Conservation (phyloP, 192 early-diverging fungal genomes). For the Podochytrium sp. region DNA sequence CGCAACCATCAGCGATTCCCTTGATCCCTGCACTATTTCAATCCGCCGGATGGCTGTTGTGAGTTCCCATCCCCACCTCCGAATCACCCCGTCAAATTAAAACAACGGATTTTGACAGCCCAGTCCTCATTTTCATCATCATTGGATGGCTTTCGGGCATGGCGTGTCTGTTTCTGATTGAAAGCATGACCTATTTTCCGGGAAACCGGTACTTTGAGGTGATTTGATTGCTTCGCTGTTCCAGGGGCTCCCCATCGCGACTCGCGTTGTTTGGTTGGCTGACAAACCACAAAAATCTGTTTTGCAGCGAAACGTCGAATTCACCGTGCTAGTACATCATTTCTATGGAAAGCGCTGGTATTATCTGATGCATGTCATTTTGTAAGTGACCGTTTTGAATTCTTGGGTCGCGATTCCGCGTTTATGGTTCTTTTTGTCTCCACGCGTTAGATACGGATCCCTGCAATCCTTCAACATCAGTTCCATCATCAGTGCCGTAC, state of each 20-base stretch:
- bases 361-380: slow-evolving; percentile 60
- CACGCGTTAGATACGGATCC: slow-evolving; percentile 45
- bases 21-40: slow-evolving; percentile 62
- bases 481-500: slow-evolving; percentile 70
- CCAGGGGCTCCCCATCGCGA: too few species aligned
- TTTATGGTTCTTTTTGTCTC: background rate
- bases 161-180: slow-evolving; percentile 68
- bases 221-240: too few species aligned
- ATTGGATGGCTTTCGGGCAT: slow-evolving; percentile 63
- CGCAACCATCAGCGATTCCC: slow-evolving; percentile 33
- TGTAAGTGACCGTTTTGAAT: slow-evolving; percentile 40
- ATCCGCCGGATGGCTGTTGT: slow-evolving; percentile 57
- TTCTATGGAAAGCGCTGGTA: slow-evolving; percentile 71
- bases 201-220: slow-evolving; percentile 76
- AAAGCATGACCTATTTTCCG: slow-evolving; percentile 67
- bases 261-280: too few species aligned
- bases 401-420: background rate
- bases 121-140: slow-evolving; percentile 59
- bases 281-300: background rate
- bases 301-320: slow-evolving; percentile 65
- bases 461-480: slow-evolving; percentile 73
- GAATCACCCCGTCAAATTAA: background rate
- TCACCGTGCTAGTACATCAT: slow-evolving; percentile 69
- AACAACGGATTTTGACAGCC: slow-evolving; percentile 29
- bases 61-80: background rate